Percentiles rank a stretch among this genome's conserved stretches.
phyloP scores from a whole-genome alignment of 2,329 filamentous ascomycete species.

The Penicillium sp. region DNA sequence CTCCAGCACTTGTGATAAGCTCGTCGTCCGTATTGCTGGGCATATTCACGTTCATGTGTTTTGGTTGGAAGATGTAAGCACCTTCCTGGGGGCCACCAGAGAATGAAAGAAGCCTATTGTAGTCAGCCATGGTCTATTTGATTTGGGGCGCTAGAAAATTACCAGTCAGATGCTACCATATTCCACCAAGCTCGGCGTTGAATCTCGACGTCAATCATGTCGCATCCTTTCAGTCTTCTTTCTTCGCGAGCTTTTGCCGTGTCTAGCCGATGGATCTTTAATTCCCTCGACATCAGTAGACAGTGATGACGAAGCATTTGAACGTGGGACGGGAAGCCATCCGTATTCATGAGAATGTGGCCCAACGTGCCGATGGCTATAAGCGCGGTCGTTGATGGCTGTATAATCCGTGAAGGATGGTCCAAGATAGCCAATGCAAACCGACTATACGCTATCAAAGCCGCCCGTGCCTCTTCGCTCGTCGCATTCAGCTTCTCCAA shows the following conservation, averaged over 20 bases:
- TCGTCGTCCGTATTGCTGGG: constrained; percentile 24
- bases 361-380: constrained; percentile 13
- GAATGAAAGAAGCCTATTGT: constrained; percentile 21
- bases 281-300: constrained; percentile 16
- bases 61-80: constrained; percentile 21
- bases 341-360: constrained; percentile 18
- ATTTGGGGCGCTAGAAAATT: background rate
- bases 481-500: constrained; percentile 14
- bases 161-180: constrained; percentile 29
- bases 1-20: constrained; percentile 7
- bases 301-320: constrained; percentile 16
- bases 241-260: constrained; percentile 14
- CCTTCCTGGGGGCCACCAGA: constrained; percentile 21
- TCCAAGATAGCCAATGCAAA: constrained; percentile 15
- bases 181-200: constrained; percentile 26
- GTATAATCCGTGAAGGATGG: constrained; percentile 7
- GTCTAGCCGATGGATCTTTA: constrained; percentile 17
- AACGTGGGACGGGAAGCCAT: constrained; percentile 16
- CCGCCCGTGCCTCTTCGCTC: constrained; percentile 10
- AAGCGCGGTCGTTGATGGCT: constrained; percentile 18
- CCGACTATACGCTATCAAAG: constrained; percentile 14
- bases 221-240: constrained; percentile 13
- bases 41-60: constrained; percentile 24
- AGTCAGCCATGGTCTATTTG: background rate
- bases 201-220: constrained; percentile 24